Conservation (phyloP, 352 stramenopile species). For the Pseudoperonospora humuli region DNA sequence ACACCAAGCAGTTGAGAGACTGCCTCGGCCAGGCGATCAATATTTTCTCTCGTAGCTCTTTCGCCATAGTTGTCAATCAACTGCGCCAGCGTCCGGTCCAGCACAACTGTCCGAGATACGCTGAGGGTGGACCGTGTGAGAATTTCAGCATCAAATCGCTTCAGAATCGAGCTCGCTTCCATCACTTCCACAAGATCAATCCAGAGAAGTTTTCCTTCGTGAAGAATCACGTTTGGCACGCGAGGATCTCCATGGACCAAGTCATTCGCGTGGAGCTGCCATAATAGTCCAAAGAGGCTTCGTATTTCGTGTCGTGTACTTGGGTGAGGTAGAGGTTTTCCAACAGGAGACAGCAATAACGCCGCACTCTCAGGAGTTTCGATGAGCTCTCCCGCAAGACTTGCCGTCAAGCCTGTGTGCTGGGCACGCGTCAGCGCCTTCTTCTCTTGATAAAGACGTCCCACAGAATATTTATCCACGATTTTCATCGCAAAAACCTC, state of each 20-base stretch:
- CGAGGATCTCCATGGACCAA: slow-evolving; percentile 28
- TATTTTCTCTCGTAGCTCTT: slow-evolving; percentile 17
- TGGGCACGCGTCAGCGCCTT: slow-evolving; percentile 11
- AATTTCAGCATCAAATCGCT: slow-evolving; percentile 22
- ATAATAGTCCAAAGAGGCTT: slow-evolving; percentile 20
- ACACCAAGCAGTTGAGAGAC: slow-evolving; percentile 12
- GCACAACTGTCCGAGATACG: slow-evolving; percentile 3
- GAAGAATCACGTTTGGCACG: slow-evolving; percentile 27
- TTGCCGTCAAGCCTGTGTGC: slow-evolving; percentile 21
- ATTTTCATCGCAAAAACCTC: slow-evolving; percentile 19
- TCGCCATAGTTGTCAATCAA: slow-evolving; percentile 16
- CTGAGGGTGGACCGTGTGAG: slow-evolving; percentile 20
- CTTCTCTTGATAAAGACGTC: slow-evolving; percentile 17
- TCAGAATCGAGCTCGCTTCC: slow-evolving; percentile 15
- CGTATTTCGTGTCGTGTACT: slow-evolving; percentile 20
- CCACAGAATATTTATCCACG: neutral
- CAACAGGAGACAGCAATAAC: slow-evolving; percentile 26
- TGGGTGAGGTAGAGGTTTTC: slow-evolving; percentile 21
- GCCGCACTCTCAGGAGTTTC: slow-evolving; percentile 17
- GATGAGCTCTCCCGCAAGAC: slow-evolving; percentile 9
- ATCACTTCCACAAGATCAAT: slow-evolving; percentile 27
- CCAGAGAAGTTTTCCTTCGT: slow-evolving; percentile 18
- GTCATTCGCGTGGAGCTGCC: slow-evolving; percentile 17
- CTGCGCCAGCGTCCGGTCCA: slow-evolving; percentile 4
- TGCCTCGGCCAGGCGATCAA: slow-evolving; percentile 13